Percentiles rank a stretch among this genome's conserved stretches.
Evolutionary conservation across 2,329 filamentous ascomycete genomes (phyloP).

Genomic region (Clonostachys rhizophaga): DNA sequence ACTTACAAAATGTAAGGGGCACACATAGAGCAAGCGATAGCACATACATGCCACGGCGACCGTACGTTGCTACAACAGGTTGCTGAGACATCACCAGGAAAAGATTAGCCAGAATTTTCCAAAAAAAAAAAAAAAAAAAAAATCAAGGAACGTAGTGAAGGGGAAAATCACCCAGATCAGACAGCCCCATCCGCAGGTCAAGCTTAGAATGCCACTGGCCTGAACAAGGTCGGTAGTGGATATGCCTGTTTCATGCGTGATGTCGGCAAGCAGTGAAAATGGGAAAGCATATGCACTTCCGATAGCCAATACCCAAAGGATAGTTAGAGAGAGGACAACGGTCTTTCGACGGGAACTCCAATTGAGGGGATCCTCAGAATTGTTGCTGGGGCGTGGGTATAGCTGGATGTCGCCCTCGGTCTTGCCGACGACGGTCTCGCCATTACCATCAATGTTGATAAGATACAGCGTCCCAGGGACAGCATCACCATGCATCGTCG

Average conservation of each 20-base stretch:
- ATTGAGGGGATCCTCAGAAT: constrained; percentile 47
- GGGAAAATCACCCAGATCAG: constrained; percentile 27
- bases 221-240: constrained; percentile 21
- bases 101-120: too few relatives aligned
- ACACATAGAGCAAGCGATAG: constrained; percentile 23
- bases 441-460: constrained; percentile 26
- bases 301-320: constrained; percentile 17
- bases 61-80: constrained; percentile 39
- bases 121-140: too few relatives aligned
- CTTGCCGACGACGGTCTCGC: constrained; percentile 14
- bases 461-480: constrained; percentile 34
- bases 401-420: constrained; percentile 35
- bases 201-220: constrained; percentile 31
- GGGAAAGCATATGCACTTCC: background rate
- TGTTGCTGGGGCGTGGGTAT: constrained; percentile 45
- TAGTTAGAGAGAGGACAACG: constrained; percentile 11
- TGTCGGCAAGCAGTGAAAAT: background rate
- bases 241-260: background rate
- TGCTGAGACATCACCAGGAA: constrained; percentile 12
- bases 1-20: constrained; percentile 6
- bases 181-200: constrained; percentile 33
- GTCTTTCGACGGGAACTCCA: constrained; percentile 39
- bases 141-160: too few relatives aligned
- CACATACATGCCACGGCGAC: constrained; percentile 32
- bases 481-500: too few relatives aligned